These are phyloP conservation scores for Ganoderma lucidum DNA, from an alignment of 1,284 basidiomycete species.

Conservation along the genomic window DNA sequence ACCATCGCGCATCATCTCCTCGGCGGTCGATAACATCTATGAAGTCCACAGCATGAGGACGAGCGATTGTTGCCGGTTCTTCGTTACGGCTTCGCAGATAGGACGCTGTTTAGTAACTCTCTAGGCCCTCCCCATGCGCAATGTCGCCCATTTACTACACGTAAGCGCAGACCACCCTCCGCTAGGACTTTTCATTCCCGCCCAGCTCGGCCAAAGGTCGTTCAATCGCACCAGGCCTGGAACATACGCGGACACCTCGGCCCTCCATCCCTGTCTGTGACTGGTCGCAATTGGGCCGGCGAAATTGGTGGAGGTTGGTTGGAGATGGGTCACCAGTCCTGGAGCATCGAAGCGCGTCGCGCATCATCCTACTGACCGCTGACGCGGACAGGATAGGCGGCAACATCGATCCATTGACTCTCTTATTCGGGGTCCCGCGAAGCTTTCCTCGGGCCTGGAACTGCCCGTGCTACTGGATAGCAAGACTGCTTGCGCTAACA, in stretches of 20 bases:
- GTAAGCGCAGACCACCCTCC: neutral
- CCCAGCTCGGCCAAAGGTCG: neutral
- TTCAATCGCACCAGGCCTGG: neutral
- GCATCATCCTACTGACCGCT: neutral
- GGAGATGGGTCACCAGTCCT: neutral
- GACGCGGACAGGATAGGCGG: no score
- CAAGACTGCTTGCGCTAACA: no score
- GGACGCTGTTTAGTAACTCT: neutral
- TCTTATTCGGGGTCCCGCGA: no score
- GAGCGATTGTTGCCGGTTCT: neutral
- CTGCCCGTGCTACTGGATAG: no score
- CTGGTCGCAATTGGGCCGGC: neutral
- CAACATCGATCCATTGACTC: no score
- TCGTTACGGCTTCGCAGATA: neutral
- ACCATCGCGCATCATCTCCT: neutral
- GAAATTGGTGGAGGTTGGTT: neutral
- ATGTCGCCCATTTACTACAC: neutral
- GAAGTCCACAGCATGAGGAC: neutral
- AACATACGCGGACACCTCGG: neutral
- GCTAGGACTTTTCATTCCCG: slow-evolving; percentile 1
- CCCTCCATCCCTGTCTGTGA: neutral
- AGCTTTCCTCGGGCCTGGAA: no score
- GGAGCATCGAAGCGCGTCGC: neutral
- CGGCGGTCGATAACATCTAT: slow-evolving; percentile 8
- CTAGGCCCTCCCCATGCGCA: neutral